phyloP scores from a whole-genome alignment of 1,284 basidiomycete species.

The Neolentinus lepideus region DNA sequence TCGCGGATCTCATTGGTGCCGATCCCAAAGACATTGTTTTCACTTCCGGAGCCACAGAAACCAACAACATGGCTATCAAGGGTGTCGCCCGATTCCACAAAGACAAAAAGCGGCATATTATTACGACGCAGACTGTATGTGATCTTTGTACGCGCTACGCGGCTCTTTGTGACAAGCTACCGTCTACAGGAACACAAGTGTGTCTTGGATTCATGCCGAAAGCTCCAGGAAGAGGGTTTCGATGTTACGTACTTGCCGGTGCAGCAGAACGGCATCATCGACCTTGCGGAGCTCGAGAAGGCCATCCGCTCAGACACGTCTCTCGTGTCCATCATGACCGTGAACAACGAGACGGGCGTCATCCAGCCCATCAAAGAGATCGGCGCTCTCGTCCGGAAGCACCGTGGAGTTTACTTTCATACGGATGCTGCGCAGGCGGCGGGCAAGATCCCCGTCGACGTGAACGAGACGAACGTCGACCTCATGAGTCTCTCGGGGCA shows the following conservation, averaged over 20 bases:
- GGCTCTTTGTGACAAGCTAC: conserved; percentile 4
- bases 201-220: conserved; percentile 96
- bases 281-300: conserved; percentile 68
- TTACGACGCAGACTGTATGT: conserved; percentile 85
- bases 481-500: conserved; percentile 96
- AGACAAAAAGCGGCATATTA: conserved; percentile 85
- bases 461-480: conserved; percentile 95
- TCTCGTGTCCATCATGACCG: conserved; percentile 94
- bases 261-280: conserved; percentile 79
- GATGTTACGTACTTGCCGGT: conserved; percentile 98
- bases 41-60: conserved; percentile 97
- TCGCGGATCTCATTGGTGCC: conserved; percentile 91
- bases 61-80: conserved; percentile 98
- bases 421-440: conserved; percentile 97
- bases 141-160: neutral
- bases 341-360: conserved; percentile 99
- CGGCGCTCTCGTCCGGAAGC: conserved; percentile 75
- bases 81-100: conserved; percentile 94
- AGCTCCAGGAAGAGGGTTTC: conserved; percentile 94
- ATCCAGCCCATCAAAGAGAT: conserved; percentile 98
- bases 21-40: conserved; percentile 96
- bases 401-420: conserved; percentile 91
- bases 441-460: conserved; percentile 88
- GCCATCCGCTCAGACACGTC: conserved; percentile 86
- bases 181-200: conserved; percentile 92